Evolutionary conservation across 2,329 filamentous ascomycete genomes (phyloP).

Genomic region (Fusarium gaditjirri): DNA sequence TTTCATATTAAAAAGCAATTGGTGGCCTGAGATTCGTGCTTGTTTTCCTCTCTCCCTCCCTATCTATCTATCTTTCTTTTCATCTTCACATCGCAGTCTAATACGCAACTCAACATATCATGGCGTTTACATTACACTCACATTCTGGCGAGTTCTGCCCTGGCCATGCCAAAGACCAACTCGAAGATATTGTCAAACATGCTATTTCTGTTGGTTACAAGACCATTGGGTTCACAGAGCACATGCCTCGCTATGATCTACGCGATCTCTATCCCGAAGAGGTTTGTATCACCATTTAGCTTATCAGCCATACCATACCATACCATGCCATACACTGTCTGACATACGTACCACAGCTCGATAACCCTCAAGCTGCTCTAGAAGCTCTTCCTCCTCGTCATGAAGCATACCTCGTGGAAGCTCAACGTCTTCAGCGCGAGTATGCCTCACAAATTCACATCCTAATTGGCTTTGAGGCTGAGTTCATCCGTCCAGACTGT

Average conservation of each 20-base stretch:
- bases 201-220: slow-evolving; percentile 84
- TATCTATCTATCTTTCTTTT: neutral
- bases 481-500: slow-evolving; percentile 84
- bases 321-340: neutral
- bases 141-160: slow-evolving; percentile 98
- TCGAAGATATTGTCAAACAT: slow-evolving; percentile 84
- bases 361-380: slow-evolving; percentile 60
- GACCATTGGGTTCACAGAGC: slow-evolving; percentile 89
- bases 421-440: slow-evolving; percentile 73
- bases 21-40: neutral
- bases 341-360: slow-evolving; percentile 54
- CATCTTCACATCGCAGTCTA: neutral
- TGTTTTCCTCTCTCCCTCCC: neutral
- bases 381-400: slow-evolving; percentile 66
- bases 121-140: slow-evolving; percentile 98
- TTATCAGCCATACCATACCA: neutral
- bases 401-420: slow-evolving; percentile 79
- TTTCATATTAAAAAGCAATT: neutral
- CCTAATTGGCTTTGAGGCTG: slow-evolving; percentile 89
- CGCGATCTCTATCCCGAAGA: slow-evolving; percentile 94
- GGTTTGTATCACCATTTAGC: slow-evolving; percentile 53
- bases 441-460: slow-evolving; percentile 80
- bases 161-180: slow-evolving; percentile 83
- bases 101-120: slow-evolving; percentile 50
- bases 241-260: slow-evolving; percentile 83